Percentiles rank a stretch among this genome's conserved stretches.
phyloP scores from a whole-genome alignment of 2,329 filamentous ascomycete genomes.

The Cordyceps cicadae region DNA sequence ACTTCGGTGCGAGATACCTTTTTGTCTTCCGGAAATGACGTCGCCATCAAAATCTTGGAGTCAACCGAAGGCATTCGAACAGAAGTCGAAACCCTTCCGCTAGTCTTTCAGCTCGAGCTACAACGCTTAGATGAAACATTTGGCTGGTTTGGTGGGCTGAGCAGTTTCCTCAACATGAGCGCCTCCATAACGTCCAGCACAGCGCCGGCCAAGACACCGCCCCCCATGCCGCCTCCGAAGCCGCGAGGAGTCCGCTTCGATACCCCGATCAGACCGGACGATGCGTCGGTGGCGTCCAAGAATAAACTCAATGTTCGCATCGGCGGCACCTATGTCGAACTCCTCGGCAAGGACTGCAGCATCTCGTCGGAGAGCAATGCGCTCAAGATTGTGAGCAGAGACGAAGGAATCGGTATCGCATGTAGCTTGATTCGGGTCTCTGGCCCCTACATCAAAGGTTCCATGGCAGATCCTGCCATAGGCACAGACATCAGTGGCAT shows the following conservation, averaged over 20 bases:
- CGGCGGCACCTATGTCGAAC: slow-evolving; percentile 64
- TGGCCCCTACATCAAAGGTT: slow-evolving; percentile 56
- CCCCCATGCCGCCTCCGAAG: slow-evolving; percentile 30
- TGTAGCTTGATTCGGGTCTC: slow-evolving; percentile 68
- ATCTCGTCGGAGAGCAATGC: slow-evolving; percentile 69
- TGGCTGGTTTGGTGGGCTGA: slow-evolving; percentile 82
- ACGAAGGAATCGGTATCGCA: slow-evolving; percentile 61
- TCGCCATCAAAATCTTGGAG: slow-evolving; percentile 45
- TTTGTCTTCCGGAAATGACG: slow-evolving; percentile 47
- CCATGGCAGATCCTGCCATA: slow-evolving; percentile 50
- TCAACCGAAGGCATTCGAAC: slow-evolving; percentile 39
- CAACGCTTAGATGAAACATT: slow-evolving; percentile 78
- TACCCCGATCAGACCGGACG: slow-evolving; percentile 40
- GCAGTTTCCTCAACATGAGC: slow-evolving; percentile 81
- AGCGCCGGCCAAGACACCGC: slow-evolving; percentile 39
- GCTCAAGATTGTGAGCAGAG: slow-evolving; percentile 70
- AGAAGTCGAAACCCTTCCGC: slow-evolving; percentile 66
- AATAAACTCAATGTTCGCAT: slow-evolving; percentile 71
- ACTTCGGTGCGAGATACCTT: slow-evolving; percentile 52
- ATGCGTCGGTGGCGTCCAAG: slow-evolving; percentile 37
- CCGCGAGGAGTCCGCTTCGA: slow-evolving; percentile 52
- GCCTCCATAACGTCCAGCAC: slow-evolving; percentile 67
- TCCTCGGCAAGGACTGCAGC: slow-evolving; percentile 72
- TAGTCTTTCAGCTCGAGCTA: slow-evolving; percentile 69
- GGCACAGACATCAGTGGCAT: slow-evolving; percentile 56